Conservation (phyloP, 768 basidiomycete genomes). For the Boletus rubroflammeus region DNA sequence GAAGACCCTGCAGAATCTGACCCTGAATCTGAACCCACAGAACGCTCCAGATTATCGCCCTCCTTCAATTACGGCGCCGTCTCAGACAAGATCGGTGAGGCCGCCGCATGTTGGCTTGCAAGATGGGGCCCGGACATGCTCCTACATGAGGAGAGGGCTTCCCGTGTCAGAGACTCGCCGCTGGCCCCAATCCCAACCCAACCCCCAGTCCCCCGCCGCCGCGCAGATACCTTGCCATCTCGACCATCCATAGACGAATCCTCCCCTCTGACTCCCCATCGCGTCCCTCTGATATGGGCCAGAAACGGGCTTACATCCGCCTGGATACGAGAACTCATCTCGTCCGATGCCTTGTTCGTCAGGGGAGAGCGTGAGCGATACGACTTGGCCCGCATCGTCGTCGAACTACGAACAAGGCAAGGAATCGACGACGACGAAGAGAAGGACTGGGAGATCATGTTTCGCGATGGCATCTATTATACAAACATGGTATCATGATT, state of each 20-base stretch:
- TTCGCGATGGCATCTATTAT: slow-evolving; percentile 78
- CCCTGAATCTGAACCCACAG: slow-evolving; percentile 25
- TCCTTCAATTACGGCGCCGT: slow-evolving; percentile 81
- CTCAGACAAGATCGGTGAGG: slow-evolving; percentile 89
- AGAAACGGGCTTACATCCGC: slow-evolving; percentile 65
- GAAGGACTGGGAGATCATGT: slow-evolving; percentile 62
- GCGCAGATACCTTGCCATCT: slow-evolving; percentile 30
- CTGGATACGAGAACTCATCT: slow-evolving; percentile 73
- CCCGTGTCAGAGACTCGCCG: slow-evolving; percentile 13
- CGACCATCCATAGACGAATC: slow-evolving; percentile 16
- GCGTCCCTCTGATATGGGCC: slow-evolving; percentile 63
- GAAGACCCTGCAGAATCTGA: slow-evolving; percentile 37
- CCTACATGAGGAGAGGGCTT: slow-evolving; percentile 48
- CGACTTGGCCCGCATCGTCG: slow-evolving; percentile 66
- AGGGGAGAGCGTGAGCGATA: slow-evolving; percentile 78
- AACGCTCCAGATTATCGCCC: slow-evolving; percentile 24
- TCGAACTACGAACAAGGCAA: slow-evolving; percentile 64
- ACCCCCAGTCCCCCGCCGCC: slow-evolving; percentile 18
- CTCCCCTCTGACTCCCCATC: slow-evolving; percentile 10
- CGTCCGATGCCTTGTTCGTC: slow-evolving; percentile 78
- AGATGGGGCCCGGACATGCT: slow-evolving; percentile 84
- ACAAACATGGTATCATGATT: slow-evolving; percentile 65
- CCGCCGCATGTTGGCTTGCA: slow-evolving; percentile 81
- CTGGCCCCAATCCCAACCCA: slow-evolving; percentile 18
- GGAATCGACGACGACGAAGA: slow-evolving; percentile 64